phyloP scores from a whole-genome alignment of 768 basidiomycete genomes.

The Kwoniella sp. region DNA sequence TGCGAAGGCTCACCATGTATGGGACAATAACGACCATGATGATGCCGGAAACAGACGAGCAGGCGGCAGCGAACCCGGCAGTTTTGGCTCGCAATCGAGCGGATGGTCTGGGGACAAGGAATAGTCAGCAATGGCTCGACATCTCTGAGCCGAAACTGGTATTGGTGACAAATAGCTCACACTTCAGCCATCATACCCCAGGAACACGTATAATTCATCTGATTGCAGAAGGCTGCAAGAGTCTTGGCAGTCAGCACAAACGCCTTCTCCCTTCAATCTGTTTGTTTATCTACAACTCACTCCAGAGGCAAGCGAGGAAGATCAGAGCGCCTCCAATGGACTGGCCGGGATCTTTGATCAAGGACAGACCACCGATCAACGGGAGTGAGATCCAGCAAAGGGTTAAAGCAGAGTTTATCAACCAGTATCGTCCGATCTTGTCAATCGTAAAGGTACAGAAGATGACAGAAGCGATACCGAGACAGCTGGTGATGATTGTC shows the following conservation, averaged over 20 bases:
- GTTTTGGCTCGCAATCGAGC: slow-evolving; percentile 46
- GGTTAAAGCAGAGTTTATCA: slow-evolving; percentile 5
- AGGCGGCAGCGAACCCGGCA: slow-evolving; percentile 37
- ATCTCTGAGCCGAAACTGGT: too few relatives aligned
- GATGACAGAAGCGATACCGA: slow-evolving; percentile 15
- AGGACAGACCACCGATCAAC: slow-evolving; percentile 14
- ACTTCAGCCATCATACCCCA: slow-evolving; percentile 8
- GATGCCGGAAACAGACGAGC: slow-evolving; percentile 36
- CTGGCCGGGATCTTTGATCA: slow-evolving; percentile 3
- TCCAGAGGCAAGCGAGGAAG: slow-evolving; percentile 21
- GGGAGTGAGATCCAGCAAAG: slow-evolving; percentile 2
- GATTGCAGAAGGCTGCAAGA: neutral
- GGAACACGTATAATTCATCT: neutral
- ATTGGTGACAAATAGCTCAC: neutral
- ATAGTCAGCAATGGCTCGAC: too few relatives aligned
- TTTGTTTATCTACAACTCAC: slow-evolving; percentile 1
- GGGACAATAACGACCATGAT: slow-evolving; percentile 38
- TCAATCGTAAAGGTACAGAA: slow-evolving; percentile 12
- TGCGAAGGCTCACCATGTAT: slow-evolving; percentile 25
- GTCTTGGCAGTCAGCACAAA: too few relatives aligned
- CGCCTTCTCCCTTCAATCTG: too few relatives aligned
- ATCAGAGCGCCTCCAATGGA: slow-evolving; percentile 1
- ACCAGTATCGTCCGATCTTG: slow-evolving; percentile 20
- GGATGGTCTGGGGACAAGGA: neutral
- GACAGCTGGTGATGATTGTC: slow-evolving; percentile 25